Conservation (phyloP, 2,329 filamentous ascomycete genomes). For the Paraconiothyrium brasiliense region DNA sequence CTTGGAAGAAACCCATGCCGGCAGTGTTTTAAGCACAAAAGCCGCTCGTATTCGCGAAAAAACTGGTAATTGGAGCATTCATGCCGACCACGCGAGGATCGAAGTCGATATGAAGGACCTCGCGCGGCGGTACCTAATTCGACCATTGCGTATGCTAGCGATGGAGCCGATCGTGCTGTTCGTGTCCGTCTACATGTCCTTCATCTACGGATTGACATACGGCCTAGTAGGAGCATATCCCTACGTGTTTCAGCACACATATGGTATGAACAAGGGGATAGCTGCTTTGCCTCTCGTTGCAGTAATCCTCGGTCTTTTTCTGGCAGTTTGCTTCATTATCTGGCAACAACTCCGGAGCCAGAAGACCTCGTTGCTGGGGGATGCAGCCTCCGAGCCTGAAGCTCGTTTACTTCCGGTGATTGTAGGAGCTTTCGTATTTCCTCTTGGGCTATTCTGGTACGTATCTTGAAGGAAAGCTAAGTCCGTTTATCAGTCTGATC, state of each 20-base stretch:
- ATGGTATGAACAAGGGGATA: conserved; percentile 67
- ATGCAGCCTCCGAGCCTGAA: conserved; percentile 65
- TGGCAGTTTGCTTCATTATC: conserved; percentile 66
- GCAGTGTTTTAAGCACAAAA: conserved; percentile 62
- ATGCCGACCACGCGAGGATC: conserved; percentile 57
- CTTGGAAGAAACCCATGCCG: conserved; percentile 63
- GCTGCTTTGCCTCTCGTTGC: conserved; percentile 69
- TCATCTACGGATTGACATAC: conserved; percentile 71
- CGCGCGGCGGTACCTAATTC: conserved; percentile 69
- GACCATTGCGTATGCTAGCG: conserved; percentile 70
- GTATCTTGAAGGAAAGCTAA: not conserved
- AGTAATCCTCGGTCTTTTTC: conserved; percentile 66
- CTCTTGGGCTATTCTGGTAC: conserved; percentile 60
- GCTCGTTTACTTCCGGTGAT: conserved; percentile 70
- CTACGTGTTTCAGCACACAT: conserved; percentile 68
- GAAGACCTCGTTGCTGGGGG: conserved; percentile 48
- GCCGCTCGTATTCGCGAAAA: conserved; percentile 60
- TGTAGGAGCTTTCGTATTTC: conserved; percentile 65
- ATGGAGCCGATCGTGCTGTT: conserved; percentile 73
- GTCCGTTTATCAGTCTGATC: not conserved
- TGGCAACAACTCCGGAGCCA: conserved; percentile 71
- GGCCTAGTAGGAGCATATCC: conserved; percentile 68
- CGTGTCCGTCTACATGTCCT: conserved; percentile 72
- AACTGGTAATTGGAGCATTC: conserved; percentile 53
- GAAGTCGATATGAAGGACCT: conserved; percentile 68